A percentile compares a stretch with the other conserved stretches of the same genome.
Conservation (phyloP, 345 rosid genomes). For the Cardiospermum halicacabum region DNA sequence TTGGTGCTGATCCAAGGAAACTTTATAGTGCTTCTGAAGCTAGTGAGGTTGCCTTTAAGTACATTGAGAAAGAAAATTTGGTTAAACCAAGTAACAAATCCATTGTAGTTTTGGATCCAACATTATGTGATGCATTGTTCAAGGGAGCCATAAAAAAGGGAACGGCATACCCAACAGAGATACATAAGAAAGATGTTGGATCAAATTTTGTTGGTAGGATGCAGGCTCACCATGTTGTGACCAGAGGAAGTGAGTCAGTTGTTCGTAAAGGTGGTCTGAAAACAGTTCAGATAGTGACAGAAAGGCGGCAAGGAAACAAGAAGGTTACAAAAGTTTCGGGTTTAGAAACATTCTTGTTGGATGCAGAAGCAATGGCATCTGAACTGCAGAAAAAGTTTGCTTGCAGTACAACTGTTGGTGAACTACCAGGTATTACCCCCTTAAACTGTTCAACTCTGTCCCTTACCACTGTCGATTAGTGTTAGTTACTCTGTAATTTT, state of each 20-base stretch:
- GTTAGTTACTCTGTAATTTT: background rate
- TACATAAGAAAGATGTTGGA: constrained; percentile 81
- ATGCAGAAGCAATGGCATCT: constrained; percentile 81
- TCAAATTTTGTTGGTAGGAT: constrained; percentile 63
- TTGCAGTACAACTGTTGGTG: constrained; percentile 81
- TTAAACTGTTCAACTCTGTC: background rate
- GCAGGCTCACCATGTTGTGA: constrained; percentile 76
- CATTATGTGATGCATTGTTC: constrained; percentile 75
- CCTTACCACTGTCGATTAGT: background rate
- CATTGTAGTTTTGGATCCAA: constrained; percentile 67
- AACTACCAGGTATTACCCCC: constrained; percentile 57
- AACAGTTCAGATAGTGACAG: constrained; percentile 81
- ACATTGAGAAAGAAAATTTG: constrained; percentile 73
- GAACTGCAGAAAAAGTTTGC: constrained; percentile 98
- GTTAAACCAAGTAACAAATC: constrained; percentile 71
- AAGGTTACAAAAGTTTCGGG: constrained; percentile 85
- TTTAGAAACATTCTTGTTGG: constrained; percentile 69
- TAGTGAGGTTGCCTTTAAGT: constrained; percentile 69
- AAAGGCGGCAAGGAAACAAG: constrained; percentile 91
- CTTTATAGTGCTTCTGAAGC: constrained; percentile 82
- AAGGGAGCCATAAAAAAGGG: constrained; percentile 98
- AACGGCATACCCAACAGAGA: constrained; percentile 76
- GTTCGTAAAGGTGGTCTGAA: constrained; percentile 78
- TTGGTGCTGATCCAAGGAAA: constrained; percentile 69
- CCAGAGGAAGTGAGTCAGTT: constrained; percentile 66